A percentile compares a stretch with the other conserved stretches of the same genome.
These are phyloP conservation scores for Debaryomyces maramus DNA, from an alignment of 805 yeast genomes.

Conservation along the genomic window DNA sequence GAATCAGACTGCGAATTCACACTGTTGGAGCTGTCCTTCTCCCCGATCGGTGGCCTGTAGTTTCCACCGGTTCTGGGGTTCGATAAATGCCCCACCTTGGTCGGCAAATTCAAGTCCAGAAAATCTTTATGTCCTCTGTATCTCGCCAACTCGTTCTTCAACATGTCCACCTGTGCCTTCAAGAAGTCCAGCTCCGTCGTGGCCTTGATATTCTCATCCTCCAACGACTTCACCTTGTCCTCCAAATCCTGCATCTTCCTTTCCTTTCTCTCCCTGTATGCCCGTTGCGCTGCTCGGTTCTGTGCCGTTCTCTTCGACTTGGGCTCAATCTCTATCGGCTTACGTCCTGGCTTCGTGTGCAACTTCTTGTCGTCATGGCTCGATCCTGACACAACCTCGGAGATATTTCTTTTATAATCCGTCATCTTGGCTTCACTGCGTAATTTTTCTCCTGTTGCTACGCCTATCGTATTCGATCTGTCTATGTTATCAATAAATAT, in stretches of 20 bases:
- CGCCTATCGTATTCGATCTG: not conserved
- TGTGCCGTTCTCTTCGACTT: slow-evolving; percentile 92
- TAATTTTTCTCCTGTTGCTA: slow-evolving; percentile 2
- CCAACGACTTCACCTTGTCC: slow-evolving; percentile 69
- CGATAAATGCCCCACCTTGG: slow-evolving; percentile 29
- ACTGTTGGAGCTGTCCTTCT: not conserved
- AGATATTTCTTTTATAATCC: slow-evolving; percentile 32
- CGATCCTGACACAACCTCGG: slow-evolving; percentile 18
- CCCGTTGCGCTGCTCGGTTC: slow-evolving; percentile 97
- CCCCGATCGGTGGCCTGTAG: slow-evolving; percentile 15
- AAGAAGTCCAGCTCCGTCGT: slow-evolving; percentile 71
- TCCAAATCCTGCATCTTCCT: slow-evolving; percentile 82
- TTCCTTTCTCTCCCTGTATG: slow-evolving; percentile 93
- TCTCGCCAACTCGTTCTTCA: slow-evolving; percentile 68
- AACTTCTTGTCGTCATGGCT: slow-evolving; percentile 37
- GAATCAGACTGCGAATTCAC: slow-evolving; percentile 6
- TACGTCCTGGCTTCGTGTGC: slow-evolving; percentile 72
- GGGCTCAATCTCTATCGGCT: slow-evolving; percentile 76
- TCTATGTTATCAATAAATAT: not conserved
- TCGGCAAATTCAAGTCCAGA: slow-evolving; percentile 30
- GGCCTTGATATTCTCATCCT: slow-evolving; percentile 67
- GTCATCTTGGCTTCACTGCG: slow-evolving; percentile 20
- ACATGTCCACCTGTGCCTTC: slow-evolving; percentile 70
- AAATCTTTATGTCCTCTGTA: slow-evolving; percentile 46
- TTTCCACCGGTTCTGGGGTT: slow-evolving; percentile 17